Base-by-base conservation (phyloP, 2,329 filamentous ascomycete species). In the Sordariomycetes sp. region DNA sequence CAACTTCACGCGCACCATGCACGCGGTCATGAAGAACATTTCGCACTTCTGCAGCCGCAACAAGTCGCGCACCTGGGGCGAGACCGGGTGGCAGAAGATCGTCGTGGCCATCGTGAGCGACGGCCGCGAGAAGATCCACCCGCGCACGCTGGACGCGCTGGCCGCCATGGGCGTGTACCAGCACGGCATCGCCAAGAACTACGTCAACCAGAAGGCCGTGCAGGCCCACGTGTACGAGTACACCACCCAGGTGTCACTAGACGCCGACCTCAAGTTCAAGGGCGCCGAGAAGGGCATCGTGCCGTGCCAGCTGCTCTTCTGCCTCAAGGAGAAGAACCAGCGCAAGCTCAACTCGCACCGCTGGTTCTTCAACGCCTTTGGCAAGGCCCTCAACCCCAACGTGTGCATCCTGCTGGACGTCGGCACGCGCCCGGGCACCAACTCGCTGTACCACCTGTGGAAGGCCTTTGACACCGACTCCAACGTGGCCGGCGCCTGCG, bases 361-460 rank as follows among this genome's bases (percentile, higher is more conserved):
- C 59, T 99, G 94, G 94, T 97, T 97, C 76, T 99, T 99, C 78
- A 99, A 99, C 69, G 94, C 94, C 0, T 96, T 99, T 68, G 95
- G 94, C 34, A 86, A 87, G 62, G 88, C 93, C 0, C 79, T 99
- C 25, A 96, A 93, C 64, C 94, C 94, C 0, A 99, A 99, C 64
- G 89, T 99, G 37, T 99, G 94, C 72, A 96, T 99, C 69, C 75
- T 99, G 61, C 86, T 99, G 16, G 94, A 99, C 70, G 95, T 99
- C 12, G 95, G 95, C 59, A 99, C 94, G 0, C 90, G 90, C 60
- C 94, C 94, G 0, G 90, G 90, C 1, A 79, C 85, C 51, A 97
- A 87, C 59, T 93, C 93, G 2, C 79, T 99, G n/a, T 99, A 99
- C 67, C 91, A 99, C 71, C 77, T 99, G 3, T 99, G 94, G 94